phyloP scores from a whole-genome alignment of 805 yeast genomes.

The Sugiyamaella marilandica region DNA sequence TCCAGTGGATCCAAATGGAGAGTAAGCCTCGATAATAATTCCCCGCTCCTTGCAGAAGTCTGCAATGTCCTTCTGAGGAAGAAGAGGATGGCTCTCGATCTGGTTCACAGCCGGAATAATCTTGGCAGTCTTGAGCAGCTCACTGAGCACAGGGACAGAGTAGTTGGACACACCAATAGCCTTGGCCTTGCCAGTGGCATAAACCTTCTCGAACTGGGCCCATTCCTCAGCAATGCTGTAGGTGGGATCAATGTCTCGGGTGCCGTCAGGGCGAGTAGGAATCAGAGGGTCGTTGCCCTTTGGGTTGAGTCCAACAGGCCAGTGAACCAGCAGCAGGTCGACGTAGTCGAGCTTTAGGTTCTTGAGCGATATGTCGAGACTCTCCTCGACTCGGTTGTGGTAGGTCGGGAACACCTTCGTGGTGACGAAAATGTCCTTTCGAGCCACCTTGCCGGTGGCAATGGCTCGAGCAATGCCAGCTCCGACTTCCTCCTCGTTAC shows the following conservation, averaged over 20 bases:
- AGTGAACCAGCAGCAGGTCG: constrained; percentile 74
- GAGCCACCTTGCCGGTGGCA: constrained; percentile 53
- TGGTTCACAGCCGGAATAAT: constrained; percentile 67
- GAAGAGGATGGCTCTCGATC: constrained; percentile 67
- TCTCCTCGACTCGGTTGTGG: constrained; percentile 41
- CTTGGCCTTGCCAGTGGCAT: constrained; percentile 44
- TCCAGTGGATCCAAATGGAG: constrained; percentile 62
- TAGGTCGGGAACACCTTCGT: constrained; percentile 51
- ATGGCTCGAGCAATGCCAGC: constrained; percentile 42
- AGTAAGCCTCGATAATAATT: constrained; percentile 64
- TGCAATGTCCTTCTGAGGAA: constrained; percentile 59
- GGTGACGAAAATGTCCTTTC: constrained; percentile 63
- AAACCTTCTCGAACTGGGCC: constrained; percentile 57
- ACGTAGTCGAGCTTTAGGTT: constrained; percentile 70
- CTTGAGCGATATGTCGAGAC: constrained; percentile 53
- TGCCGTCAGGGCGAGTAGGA: constrained; percentile 39
- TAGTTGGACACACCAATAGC: constrained; percentile 78
- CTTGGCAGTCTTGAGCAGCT: constrained; percentile 29
- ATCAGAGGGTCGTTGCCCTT: constrained; percentile 37
- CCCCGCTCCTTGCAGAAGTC: constrained; percentile 48
- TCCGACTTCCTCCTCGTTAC: constrained; percentile 64
- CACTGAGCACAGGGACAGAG: constrained; percentile 44
- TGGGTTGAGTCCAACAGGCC: constrained; percentile 62
- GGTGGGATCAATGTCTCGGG: constrained; percentile 33
- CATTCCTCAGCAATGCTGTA: constrained; percentile 48